A percentile compares a stretch with the other conserved stretches of the same genome.
phyloP scores from a whole-genome alignment of 176 grass and related monocot genomes.

The Triticum urartu region DNA sequence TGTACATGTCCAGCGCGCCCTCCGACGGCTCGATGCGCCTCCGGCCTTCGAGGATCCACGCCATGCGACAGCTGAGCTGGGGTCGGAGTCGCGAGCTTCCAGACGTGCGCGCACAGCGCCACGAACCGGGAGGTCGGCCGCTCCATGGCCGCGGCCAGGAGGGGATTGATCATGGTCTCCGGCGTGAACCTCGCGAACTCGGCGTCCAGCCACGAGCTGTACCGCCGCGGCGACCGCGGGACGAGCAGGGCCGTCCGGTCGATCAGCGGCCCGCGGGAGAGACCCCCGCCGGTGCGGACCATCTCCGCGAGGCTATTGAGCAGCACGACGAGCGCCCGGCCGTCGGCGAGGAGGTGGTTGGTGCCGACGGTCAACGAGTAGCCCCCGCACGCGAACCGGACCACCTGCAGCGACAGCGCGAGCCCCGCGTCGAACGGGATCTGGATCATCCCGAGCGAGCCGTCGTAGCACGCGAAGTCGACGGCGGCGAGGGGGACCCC shows the following conservation, averaged over 20 bases:
- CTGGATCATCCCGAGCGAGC: slow-evolving; percentile 43
- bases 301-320: slow-evolving; percentile 38
- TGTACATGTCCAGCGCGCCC: slow-evolving; percentile 45
- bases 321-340: slow-evolving; percentile 36
- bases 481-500: slow-evolving; percentile 36
- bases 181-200: slow-evolving; percentile 50
- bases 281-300: slow-evolving; percentile 26
- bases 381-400: slow-evolving; percentile 66
- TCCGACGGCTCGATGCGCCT: slow-evolving; percentile 34
- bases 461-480: slow-evolving; percentile 44
- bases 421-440: slow-evolving; percentile 48
- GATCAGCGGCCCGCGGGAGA: slow-evolving; percentile 33
- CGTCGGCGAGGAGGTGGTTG: slow-evolving; percentile 67
- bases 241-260: slow-evolving; percentile 48
- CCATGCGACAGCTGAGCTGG: slow-evolving; percentile 51
- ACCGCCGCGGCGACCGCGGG: slow-evolving; percentile 39
- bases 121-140: slow-evolving; percentile 47
- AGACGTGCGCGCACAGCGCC: slow-evolving; percentile 56
- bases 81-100: slow-evolving; percentile 63
- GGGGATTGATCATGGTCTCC: slow-evolving; percentile 46
- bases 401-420: slow-evolving; percentile 59
- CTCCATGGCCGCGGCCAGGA: slow-evolving; percentile 39
- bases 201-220: slow-evolving; percentile 43
- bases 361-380: slow-evolving; percentile 59
- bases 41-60: slow-evolving; percentile 64